phyloP scores from a whole-genome alignment of 2,329 filamentous ascomycete genomes.

The Cladosporium phlei region DNA sequence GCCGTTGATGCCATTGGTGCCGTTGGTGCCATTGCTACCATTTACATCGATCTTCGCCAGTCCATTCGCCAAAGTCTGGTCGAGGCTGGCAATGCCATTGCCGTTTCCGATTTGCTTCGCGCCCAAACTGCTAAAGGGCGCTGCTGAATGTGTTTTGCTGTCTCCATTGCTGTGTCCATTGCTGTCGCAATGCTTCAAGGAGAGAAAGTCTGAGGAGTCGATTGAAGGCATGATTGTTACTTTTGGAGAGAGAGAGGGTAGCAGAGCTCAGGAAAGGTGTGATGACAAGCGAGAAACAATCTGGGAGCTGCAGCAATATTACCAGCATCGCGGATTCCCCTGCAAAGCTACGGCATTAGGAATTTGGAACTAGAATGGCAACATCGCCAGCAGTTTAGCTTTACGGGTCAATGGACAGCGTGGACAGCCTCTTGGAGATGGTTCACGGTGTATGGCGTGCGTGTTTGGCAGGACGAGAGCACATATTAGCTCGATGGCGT shows the following conservation, averaged over 20 bases:
- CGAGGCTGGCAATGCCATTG: conserved; percentile 1
- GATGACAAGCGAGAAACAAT: neutral
- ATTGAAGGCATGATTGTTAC: conserved; percentile 7
- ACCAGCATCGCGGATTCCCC: conserved; percentile 1
- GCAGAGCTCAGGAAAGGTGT: neutral
- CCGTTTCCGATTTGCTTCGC: neutral
- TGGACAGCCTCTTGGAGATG: neutral
- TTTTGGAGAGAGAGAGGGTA: neutral
- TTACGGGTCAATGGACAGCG: neutral
- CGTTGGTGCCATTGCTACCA: conserved; percentile 6
- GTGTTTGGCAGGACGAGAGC: neutral
- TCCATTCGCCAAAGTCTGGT: conserved; percentile 1
- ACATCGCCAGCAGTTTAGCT: conserved; percentile 2
- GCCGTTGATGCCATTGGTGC: conserved; percentile 17
- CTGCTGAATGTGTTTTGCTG: no score
- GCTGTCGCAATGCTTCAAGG: conserved; percentile 6
- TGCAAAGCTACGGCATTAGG: conserved; percentile 2
- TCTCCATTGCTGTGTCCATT: conserved; percentile 8
- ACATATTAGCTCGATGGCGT: conserved; percentile 7
- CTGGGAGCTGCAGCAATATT: neutral
- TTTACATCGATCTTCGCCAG: neutral
- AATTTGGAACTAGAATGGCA: conserved; percentile 6
- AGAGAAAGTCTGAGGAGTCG: conserved; percentile 7
- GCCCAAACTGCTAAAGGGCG: conserved; percentile 8
- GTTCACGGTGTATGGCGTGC: conserved; percentile 4